Conservation (phyloP, 768 basidiomycete genomes). For the Tubosaeta sp. region DNA sequence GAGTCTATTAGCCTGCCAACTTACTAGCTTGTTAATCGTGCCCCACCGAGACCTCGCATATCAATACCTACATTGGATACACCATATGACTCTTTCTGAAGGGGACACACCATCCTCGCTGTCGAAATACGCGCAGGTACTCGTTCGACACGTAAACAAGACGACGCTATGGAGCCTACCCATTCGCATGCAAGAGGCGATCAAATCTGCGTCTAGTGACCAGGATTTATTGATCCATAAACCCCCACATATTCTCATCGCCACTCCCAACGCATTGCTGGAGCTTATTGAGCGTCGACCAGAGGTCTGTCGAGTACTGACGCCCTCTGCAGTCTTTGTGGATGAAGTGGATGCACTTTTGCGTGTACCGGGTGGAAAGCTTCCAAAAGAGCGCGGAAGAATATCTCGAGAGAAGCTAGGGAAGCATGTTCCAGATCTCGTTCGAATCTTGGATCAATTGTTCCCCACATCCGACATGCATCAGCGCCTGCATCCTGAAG, state of each 20-base stretch:
- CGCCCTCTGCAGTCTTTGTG: slow-evolving; percentile 57
- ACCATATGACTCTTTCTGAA: slow-evolving; percentile 39
- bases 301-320: slow-evolving; percentile 40
- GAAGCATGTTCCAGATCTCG: slow-evolving; percentile 56
- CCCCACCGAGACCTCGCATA: slow-evolving; percentile 71
- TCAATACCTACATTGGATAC: slow-evolving; percentile 65
- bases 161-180: slow-evolving; percentile 16
- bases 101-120: slow-evolving; percentile 34
- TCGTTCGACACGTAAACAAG: slow-evolving; percentile 50
- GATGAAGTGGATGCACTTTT: slow-evolving; percentile 78
- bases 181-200: slow-evolving; percentile 26
- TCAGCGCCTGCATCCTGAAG: neutral
- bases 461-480: slow-evolving; percentile 36
- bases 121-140: slow-evolving; percentile 50
- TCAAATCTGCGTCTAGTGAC: slow-evolving; percentile 26
- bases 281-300: slow-evolving; percentile 49
- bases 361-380: slow-evolving; percentile 40
- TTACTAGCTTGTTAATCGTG: slow-evolving; percentile 60
- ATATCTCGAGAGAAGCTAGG: slow-evolving; percentile 37
- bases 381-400: slow-evolving; percentile 37
- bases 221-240: slow-evolving; percentile 35
- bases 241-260: slow-evolving; percentile 65
- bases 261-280: slow-evolving; percentile 64
- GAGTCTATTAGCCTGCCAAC: slow-evolving; percentile 18
- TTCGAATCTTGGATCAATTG: slow-evolving; percentile 55